phyloP scores from a whole-genome alignment of 495 filamentous ascomycete species.

The Lasiosphaeria ovina region DNA sequence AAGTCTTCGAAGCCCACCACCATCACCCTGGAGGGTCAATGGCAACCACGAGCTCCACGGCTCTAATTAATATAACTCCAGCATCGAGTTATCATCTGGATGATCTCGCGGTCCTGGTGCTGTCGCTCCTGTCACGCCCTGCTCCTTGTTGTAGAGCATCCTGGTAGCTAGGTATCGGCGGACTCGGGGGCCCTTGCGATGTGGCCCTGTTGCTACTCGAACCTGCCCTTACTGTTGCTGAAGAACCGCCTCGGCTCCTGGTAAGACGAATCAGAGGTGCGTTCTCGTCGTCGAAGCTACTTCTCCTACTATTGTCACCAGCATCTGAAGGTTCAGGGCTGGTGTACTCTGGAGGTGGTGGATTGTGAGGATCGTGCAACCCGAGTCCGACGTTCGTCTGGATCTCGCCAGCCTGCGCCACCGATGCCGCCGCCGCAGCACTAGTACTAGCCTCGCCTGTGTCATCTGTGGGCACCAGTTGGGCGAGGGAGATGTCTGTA shows the following conservation, averaged over 20 bases:
- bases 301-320: constrained; percentile 46
- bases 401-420: constrained; percentile 22
- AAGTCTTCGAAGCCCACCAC: neutral
- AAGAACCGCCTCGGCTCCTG: constrained; percentile 42
- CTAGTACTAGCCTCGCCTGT: constrained; percentile 69
- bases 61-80: too few species aligned
- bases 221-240: constrained; percentile 40
- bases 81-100: constrained; percentile 8
- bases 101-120: constrained; percentile 24
- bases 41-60: neutral
- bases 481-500: constrained; percentile 94
- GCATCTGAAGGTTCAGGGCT: constrained; percentile 59
- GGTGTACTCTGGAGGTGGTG: constrained; percentile 72
- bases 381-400: constrained; percentile 39
- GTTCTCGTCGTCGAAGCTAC: constrained; percentile 47
- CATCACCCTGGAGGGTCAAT: neutral
- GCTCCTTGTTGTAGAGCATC: constrained; percentile 57
- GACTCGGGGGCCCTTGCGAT: constrained; percentile 33
- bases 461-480: constrained; percentile 68
- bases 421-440: constrained; percentile 36
- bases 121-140: constrained; percentile 47
- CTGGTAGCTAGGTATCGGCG: constrained; percentile 65
- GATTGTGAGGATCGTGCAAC: constrained; percentile 33
- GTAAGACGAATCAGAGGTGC: constrained; percentile 38
- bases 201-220: constrained; percentile 14